Evolutionary conservation across 768 basidiomycete genomes (phyloP).

Genomic region (Kwoniella sp.): DNA sequence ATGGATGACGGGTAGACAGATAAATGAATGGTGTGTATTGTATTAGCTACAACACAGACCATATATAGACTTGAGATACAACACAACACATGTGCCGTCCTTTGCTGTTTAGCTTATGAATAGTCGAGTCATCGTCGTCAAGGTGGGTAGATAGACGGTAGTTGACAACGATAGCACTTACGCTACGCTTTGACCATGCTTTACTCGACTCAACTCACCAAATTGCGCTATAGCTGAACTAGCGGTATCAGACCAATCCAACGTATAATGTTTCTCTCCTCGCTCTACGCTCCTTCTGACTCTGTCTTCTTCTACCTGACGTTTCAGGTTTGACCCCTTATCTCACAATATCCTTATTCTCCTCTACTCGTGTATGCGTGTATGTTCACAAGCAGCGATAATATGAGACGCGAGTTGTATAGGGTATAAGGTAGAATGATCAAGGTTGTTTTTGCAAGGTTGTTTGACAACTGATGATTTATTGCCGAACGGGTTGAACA

Average conservation of each 20-base stretch:
- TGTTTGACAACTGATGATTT: too few relatives aligned
- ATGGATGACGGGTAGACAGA: not conserved
- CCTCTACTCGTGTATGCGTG: not conserved
- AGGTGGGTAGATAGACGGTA: not conserved
- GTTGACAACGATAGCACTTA: not conserved
- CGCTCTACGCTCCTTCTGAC: too few relatives aligned
- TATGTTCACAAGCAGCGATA: too few relatives aligned
- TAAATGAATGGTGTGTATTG: too few relatives aligned
- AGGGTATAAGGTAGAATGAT: too few relatives aligned
- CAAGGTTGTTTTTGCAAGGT: too few relatives aligned
- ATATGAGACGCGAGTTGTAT: too few relatives aligned
- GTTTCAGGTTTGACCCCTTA: not conserved
- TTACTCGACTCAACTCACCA: too few relatives aligned
- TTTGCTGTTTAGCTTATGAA: too few relatives aligned
- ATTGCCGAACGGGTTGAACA: not conserved
- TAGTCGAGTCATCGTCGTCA: not conserved
- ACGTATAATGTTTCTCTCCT: too few relatives aligned
- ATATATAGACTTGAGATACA: not conserved
- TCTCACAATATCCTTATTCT: not conserved
- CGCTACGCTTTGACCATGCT: conserved; percentile 1
- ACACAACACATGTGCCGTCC: not conserved
- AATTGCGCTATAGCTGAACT: not conserved
- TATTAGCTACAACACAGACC: too few relatives aligned
- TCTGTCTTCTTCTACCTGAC: not conserved
- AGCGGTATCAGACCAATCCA: too few relatives aligned